These are phyloP conservation scores for Naematelia aurantialba DNA, from an alignment of 768 basidiomycete species.

Conservation along the genomic window DNA sequence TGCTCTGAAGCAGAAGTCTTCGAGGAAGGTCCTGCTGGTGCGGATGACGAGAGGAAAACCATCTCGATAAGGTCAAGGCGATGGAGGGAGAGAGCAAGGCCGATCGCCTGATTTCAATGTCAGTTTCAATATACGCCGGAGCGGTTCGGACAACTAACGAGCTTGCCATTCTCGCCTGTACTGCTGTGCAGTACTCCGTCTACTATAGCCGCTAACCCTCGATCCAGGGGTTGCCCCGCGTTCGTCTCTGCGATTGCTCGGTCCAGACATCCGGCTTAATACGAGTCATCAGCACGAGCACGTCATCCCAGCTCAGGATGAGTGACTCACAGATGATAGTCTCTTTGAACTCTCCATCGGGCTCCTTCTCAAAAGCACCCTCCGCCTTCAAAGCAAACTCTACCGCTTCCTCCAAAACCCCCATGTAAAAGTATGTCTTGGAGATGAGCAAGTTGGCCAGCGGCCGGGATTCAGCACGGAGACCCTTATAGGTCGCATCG, in stretches of 20 bases:
- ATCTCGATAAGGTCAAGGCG: constrained; percentile 79
- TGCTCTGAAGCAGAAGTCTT: constrained; percentile 55
- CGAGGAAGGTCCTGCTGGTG: constrained; percentile 18
- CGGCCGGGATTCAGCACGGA: constrained; percentile 69
- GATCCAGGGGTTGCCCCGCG: constrained; percentile 66
- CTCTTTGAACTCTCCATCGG: constrained; percentile 81
- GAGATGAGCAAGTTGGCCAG: constrained; percentile 88
- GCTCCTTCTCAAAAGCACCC: constrained; percentile 65
- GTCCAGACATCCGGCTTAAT: constrained; percentile 88
- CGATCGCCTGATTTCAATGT: constrained; percentile 70
- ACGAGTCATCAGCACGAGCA: background rate
- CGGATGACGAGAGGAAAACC: constrained; percentile 55
- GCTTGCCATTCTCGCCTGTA: constrained; percentile 83
- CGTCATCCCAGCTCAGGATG: too few relatives aligned
- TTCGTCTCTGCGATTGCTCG: constrained; percentile 72
- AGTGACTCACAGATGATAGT: constrained; percentile 88
- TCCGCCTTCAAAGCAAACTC: constrained; percentile 91
- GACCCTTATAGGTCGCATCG: constrained; percentile 63
- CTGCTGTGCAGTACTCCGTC: constrained; percentile 84
- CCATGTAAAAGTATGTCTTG: constrained; percentile 96
- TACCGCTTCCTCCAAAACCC: constrained; percentile 90
- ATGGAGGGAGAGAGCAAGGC: constrained; percentile 87
- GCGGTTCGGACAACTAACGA: constrained; percentile 56
- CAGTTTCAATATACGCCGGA: constrained; percentile 1
- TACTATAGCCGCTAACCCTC: constrained; percentile 74